Evolutionary conservation across 2,329 filamentous ascomycete genomes (phyloP), one percentile per base, ranked within the genome.

Genomic region (Ascochyta lentis): DNA sequence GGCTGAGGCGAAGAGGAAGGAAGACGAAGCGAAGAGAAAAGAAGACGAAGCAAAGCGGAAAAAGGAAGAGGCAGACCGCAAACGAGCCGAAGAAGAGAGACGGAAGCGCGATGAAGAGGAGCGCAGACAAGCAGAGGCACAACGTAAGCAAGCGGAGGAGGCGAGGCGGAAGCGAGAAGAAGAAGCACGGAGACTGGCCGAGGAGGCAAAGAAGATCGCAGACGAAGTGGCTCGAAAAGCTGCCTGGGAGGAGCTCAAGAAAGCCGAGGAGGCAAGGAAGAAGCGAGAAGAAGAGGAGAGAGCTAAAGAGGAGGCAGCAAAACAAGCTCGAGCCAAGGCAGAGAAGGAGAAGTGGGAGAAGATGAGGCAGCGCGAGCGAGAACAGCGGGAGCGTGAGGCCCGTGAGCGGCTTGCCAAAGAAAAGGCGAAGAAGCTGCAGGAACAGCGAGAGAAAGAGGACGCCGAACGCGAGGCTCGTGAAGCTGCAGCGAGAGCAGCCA

Each of bases 271-370:
- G 35, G 69, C 67, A 46, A 52, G 61, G 8, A 60, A 66, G 47
- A 61, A 65, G 54, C 61, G 54, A 27, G 70, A 70, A 46, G 75
- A 71, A 47, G 74, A 76, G 60, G 76, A 79, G 54, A 79, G 78
- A 52, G 66, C 77, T 9, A 79, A 80, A 55, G 82, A 81, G 64
- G 81, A 82, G 63, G 78, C 77, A 24, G 79, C 80, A 19, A 72
- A 75, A 35, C 68, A 73, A 31, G 78, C 78, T 26, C 77, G 76
- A 50, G 79, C 77, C 29, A 76, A 79, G 56, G 78, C 77, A 15
- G 80, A 82, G 58, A 81, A 81, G 67, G 76, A 80, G 59, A 81
- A 80, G 60, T 82, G 79, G 79, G 80, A 82, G 67, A 79, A 80
- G 67, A 75, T 76, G 60, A 75, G 80, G 9, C 76, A 79, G 37